phyloP scores from a whole-genome alignment of 139 green algal species.

The Haematococcus lacustris region DNA sequence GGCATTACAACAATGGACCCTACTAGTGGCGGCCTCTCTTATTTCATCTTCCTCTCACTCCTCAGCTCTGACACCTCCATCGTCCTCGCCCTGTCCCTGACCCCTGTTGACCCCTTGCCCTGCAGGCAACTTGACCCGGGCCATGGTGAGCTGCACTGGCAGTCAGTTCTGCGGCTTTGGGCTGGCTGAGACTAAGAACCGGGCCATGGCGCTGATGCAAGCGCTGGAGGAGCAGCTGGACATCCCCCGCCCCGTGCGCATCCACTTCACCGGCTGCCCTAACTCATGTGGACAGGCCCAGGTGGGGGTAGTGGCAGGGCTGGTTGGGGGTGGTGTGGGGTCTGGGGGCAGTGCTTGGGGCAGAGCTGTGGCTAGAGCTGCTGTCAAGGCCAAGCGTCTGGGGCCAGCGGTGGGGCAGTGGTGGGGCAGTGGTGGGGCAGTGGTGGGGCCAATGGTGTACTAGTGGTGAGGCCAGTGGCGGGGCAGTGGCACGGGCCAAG shows the following conservation, averaged over 20 bases:
- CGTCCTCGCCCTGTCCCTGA: neutral
- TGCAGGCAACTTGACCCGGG: conserved; percentile 33
- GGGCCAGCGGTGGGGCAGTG: no score
- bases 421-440: no score
- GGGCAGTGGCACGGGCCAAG: no score
- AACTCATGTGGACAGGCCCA: conserved; percentile 96
- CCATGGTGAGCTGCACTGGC: conserved; percentile 84
- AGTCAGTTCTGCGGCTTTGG: conserved; percentile 94
- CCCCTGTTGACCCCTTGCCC: no score
- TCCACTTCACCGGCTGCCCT: conserved; percentile 97
- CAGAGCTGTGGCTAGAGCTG: no score
- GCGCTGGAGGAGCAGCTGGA: conserved; percentile 79
- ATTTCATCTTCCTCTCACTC: neutral
- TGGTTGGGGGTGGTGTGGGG: neutral
- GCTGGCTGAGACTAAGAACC: conserved; percentile 92
- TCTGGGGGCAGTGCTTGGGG: no score
- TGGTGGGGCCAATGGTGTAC: no score
- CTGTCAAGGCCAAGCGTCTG: no score
- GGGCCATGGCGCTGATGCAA: conserved; percentile 12
- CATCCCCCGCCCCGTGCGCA: conserved; percentile 70
- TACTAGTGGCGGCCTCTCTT: neutral
- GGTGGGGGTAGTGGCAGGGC: conserved; percentile 21
- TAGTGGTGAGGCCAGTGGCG: no score
- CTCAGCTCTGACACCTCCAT: neutral
- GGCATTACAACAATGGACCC: neutral